Percentiles rank a stretch among this genome's conserved stretches.
Conservation (phyloP, 768 basidiomycete species). For the Cantharellus anzutake region DNA sequence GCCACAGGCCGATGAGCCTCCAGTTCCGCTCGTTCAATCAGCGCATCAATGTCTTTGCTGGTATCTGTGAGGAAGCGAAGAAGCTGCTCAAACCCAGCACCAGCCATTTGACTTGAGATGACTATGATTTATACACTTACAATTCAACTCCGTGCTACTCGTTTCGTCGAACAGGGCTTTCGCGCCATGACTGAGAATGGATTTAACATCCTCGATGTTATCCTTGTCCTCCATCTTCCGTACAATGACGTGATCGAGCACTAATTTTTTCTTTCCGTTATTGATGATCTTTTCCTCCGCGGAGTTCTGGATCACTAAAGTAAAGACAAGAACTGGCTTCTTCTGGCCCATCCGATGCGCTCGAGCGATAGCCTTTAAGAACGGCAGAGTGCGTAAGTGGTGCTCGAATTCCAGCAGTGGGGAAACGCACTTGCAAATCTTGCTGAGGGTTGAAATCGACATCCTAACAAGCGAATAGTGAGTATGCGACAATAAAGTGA, state of each 20-base stretch:
- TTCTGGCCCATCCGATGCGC: slow-evolving; percentile 89
- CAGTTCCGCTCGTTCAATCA: slow-evolving; percentile 70
- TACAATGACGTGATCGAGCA: slow-evolving; percentile 87
- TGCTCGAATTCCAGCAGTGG: not conserved
- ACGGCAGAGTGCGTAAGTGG: not conserved
- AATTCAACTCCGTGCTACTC: slow-evolving; percentile 43
- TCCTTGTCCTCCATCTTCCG: slow-evolving; percentile 86
- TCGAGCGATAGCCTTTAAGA: slow-evolving; percentile 73
- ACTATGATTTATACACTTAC: slow-evolving; percentile 21
- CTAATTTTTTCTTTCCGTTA: slow-evolving; percentile 87
- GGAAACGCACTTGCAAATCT: slow-evolving; percentile 70
- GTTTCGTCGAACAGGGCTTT: slow-evolving; percentile 54
- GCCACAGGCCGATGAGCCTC: slow-evolving; percentile 38
- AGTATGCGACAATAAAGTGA: not conserved
- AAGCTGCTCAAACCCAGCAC: not conserved
- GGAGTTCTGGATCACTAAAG: slow-evolving; percentile 86
- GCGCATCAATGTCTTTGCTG: slow-evolving; percentile 63
- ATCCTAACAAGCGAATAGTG: slow-evolving; percentile 30
- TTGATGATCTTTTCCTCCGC: slow-evolving; percentile 89
- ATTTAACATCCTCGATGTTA: slow-evolving; percentile 64
- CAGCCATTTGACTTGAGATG: too few relatives aligned
- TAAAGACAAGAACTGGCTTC: slow-evolving; percentile 90
- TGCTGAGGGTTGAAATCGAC: slow-evolving; percentile 97
- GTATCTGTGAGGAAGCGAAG: slow-evolving; percentile 29
- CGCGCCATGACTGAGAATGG: slow-evolving; percentile 79